A percentile compares a stretch with the other conserved stretches of the same genome.
Conservation (phyloP, 345 rosid genomes). For the Cardamine occulta region DNA sequence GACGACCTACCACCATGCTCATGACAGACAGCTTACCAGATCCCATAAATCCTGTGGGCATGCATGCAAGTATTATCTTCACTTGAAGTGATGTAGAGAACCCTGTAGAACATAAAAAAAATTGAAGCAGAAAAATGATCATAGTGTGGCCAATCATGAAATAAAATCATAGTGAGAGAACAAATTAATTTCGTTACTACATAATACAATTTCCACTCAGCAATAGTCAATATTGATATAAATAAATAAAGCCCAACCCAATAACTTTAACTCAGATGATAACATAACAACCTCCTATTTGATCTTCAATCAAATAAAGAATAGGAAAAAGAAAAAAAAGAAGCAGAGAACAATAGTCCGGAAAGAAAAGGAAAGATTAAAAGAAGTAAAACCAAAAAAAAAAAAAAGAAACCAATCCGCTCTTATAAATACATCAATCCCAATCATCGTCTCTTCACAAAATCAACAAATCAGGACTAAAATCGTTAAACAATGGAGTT, state of each 20-base stretch:
- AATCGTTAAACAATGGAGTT: constrained; percentile 12
- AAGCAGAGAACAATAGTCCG: background rate
- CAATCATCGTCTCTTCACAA: background rate
- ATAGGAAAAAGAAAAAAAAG: background rate
- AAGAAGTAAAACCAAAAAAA: background rate
- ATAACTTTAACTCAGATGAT: no score
- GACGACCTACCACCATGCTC: background rate
- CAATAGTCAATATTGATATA: background rate
- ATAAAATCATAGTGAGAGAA: no score
- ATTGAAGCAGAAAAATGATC: no score
- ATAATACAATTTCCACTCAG: no score
- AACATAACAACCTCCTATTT: no score
- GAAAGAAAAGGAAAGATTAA: background rate
- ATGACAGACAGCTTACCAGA: constrained; percentile 7
- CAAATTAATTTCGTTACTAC: no score
- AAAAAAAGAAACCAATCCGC: background rate
- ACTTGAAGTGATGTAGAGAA: no score
- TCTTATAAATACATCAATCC: background rate
- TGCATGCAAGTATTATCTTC: background rate
- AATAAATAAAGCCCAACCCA: no score
- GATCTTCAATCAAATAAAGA: background rate
- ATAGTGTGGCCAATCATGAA: no score
- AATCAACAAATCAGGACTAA: background rate
- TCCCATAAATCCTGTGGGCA: background rate
- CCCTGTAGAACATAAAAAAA: no score